These are phyloP conservation scores for Solanum ahanhuiri DNA, from an alignment of 257 asterid species.

Conservation along the genomic window DNA sequence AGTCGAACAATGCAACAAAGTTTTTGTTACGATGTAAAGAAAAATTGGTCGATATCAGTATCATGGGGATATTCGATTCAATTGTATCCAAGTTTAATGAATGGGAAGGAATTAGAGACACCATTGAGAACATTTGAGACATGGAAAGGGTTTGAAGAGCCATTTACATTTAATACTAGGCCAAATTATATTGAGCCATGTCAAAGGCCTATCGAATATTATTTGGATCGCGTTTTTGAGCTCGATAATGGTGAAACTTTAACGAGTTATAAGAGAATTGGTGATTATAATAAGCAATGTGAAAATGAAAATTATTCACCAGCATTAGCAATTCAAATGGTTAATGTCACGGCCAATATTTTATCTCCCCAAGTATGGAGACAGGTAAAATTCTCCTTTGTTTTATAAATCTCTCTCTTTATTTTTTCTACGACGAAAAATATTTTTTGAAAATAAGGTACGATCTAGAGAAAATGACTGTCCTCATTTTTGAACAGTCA, in stretches of 20 bases:
- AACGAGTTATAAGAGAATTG: conserved; percentile 29
- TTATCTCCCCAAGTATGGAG: conserved; percentile 40
- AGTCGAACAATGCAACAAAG: conserved; percentile 52
- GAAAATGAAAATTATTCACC: conserved; percentile 7
- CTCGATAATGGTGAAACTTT: conserved; percentile 20
- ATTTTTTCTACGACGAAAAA: background rate
- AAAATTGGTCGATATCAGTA: conserved; percentile 56
- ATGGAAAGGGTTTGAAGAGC: conserved; percentile 51
- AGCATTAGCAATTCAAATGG: conserved; percentile 27
- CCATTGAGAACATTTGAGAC: conserved; percentile 62
- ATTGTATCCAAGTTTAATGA: conserved; percentile 33
- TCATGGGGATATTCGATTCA: conserved; percentile 79
- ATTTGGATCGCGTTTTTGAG: conserved; percentile 18
- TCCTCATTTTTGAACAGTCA: background rate
- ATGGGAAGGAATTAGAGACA: conserved; percentile 39
- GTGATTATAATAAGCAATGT: conserved; percentile 15
- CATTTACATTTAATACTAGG: conserved; percentile 60
- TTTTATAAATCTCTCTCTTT: background rate
- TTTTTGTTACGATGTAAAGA: conserved; percentile 41
- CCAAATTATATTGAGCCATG: conserved; percentile 35
- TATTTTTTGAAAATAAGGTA: background rate
- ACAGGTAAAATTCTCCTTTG: conserved; percentile 29
- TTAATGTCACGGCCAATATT: conserved; percentile 36
- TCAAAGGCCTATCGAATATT: conserved; percentile 38
- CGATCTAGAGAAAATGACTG: background rate